Evolutionary conservation across 2,329 filamentous ascomycete genomes (phyloP).

Genomic region (Botrytis porri): DNA sequence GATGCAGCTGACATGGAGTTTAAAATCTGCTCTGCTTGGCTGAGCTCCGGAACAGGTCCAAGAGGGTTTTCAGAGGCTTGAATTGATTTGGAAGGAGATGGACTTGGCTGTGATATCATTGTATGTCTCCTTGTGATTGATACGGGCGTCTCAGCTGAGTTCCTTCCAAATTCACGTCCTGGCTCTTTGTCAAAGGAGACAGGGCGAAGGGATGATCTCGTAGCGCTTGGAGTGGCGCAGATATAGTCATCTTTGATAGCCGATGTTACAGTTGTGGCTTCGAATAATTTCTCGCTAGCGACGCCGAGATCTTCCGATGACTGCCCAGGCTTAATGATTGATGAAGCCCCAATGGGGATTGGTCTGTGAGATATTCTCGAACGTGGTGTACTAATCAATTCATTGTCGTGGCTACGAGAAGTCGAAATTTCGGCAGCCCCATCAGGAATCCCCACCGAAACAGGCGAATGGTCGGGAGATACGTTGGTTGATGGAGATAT

Average conservation of each 20-base stretch:
- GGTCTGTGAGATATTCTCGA: conserved; percentile 6
- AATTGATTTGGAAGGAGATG: conserved; percentile 16
- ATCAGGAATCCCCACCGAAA: not conserved
- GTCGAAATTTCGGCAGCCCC: not conserved
- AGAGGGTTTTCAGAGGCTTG: not conserved
- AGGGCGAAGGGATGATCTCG: not conserved
- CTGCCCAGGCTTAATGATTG: not conserved
- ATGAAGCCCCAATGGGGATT: not conserved
- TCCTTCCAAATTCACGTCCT: not conserved
- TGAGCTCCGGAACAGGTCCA: conserved; percentile 26
- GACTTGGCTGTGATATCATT: not conserved
- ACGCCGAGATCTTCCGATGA: not conserved
- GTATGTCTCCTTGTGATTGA: conserved; percentile 5
- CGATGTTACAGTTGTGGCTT: not conserved
- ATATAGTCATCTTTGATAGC: not conserved
- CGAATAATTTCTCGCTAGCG: not conserved
- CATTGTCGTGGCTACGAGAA: not conserved
- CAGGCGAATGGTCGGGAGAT: not conserved
- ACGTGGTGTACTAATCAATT: not conserved
- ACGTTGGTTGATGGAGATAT: not conserved
- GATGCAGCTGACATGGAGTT: conserved; percentile 54
- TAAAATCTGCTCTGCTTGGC: conserved; percentile 56
- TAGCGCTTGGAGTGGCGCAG: not conserved
- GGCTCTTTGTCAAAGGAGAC: not conserved
- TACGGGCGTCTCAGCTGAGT: not conserved